These are phyloP conservation scores for Penicillium capsulatum DNA, from an alignment of 2,329 filamentous ascomycete species.

Conservation along the genomic window DNA sequence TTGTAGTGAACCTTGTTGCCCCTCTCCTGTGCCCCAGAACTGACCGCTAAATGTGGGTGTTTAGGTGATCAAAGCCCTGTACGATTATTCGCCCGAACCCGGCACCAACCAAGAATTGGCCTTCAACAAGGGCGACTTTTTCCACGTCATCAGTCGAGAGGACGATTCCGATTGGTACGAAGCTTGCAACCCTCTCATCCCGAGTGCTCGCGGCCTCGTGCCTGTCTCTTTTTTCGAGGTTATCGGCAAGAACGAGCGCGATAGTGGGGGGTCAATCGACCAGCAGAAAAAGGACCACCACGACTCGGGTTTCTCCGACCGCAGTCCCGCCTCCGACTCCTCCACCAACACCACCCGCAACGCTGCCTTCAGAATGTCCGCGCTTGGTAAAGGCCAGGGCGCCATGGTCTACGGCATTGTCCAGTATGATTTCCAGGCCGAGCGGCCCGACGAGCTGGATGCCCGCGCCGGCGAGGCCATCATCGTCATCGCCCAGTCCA, in stretches of 20 bases:
- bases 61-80: constrained; percentile 93
- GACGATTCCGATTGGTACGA: constrained; percentile 97
- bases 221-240: constrained; percentile 92
- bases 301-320: constrained; percentile 82
- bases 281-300: constrained; percentile 61
- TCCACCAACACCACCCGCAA: constrained; percentile 18
- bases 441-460: constrained; percentile 91
- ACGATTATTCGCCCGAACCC: constrained; percentile 78
- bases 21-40: constrained; percentile 3
- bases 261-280: constrained; percentile 68
- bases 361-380: constrained; percentile 39
- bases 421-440: constrained; percentile 93
- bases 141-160: constrained; percentile 94
- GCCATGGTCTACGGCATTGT: constrained; percentile 96
- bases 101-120: constrained; percentile 68
- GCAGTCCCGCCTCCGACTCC: constrained; percentile 41
- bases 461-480: constrained; percentile 94
- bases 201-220: constrained; percentile 79
- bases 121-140: constrained; percentile 94
- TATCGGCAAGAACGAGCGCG: constrained; percentile 84
- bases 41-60: constrained; percentile 3
- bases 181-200: constrained; percentile 88
- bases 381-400: constrained; percentile 55
- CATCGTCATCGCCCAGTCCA: constrained; percentile 97
- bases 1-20: no score